phyloP scores from a whole-genome alignment of 2,329 filamentous ascomycete species.

The Didymella pinodella region DNA sequence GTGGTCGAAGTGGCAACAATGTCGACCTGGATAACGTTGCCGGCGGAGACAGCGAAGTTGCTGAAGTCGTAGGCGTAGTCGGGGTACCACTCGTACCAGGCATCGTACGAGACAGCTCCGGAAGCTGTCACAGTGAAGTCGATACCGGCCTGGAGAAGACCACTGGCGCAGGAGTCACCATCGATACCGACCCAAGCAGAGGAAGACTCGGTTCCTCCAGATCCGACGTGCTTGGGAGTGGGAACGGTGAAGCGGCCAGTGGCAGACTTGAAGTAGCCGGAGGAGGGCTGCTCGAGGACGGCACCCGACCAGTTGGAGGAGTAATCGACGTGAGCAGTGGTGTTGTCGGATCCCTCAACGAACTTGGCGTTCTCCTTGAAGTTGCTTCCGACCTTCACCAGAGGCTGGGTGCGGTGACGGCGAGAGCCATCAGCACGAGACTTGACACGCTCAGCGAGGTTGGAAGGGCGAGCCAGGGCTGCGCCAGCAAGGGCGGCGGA shows the following conservation, averaged over 20 bases:
- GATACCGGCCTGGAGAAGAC: conserved; percentile 66
- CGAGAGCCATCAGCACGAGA: conserved; percentile 26
- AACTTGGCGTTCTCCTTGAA: conserved; percentile 24
- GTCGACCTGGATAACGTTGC: conserved; percentile 56
- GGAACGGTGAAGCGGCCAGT: conserved; percentile 64
- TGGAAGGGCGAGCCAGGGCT: conserved; percentile 25
- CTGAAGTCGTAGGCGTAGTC: conserved; percentile 63
- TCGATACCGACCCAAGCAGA: conserved; percentile 70
- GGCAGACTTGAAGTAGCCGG: conserved; percentile 61
- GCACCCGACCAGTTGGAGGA: conserved; percentile 68
- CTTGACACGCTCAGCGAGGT: conserved; percentile 26
- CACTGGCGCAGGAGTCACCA: conserved; percentile 62
- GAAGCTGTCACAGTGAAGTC: conserved; percentile 58
- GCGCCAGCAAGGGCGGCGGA: conserved; percentile 22
- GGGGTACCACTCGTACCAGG: conserved; percentile 70
- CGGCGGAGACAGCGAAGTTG: conserved; percentile 55
- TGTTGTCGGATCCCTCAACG: conserved; percentile 32
- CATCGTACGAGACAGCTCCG: conserved; percentile 57
- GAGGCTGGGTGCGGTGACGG: conserved; percentile 27
- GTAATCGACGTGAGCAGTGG: conserved; percentile 59
- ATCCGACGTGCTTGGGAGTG: conserved; percentile 53
- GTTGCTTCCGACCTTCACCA: conserved; percentile 24
- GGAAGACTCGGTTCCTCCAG: conserved; percentile 54
- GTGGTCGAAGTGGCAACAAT: conserved; percentile 53
- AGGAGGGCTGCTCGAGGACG: conserved; percentile 53